Evolutionary conservation across 805 yeast genomes (phyloP), one percentile per base, ranked within the genome.

Genomic region (Babjeviella inositovora): DNA sequence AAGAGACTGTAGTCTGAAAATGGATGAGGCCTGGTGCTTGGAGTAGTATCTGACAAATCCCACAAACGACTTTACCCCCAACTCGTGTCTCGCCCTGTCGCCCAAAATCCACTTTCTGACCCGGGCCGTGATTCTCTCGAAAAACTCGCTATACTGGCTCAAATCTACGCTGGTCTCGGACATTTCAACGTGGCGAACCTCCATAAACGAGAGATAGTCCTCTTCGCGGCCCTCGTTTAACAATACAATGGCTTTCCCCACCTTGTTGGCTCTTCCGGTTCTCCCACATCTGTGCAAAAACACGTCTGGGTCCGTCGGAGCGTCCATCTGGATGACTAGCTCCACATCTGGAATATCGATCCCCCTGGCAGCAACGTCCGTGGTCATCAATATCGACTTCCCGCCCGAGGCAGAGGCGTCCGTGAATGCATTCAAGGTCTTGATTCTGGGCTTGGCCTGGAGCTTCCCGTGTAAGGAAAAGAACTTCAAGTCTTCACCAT

Each of bases 351-450:
- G 93, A 14, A 90, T 74, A 52, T 90, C 98, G 12, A 90, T 66
- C 20, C 98, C 98, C 41, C 98, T 62, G 0, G 97, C 95, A 1
- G 98, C 96, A n/a, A 90, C 95, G 56, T 90, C 98, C 0, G 98
- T 90, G 2, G 98, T 84, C 47, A 90, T 53, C 13, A 90, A 47
- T 1, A 87, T 66, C 7, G 72, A 56, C 32, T 69, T 72, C 3
- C 48, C 46, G 6, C 41, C 38, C 18, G 16, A 18, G 11, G 35
- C 39, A 9, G 43, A 22, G 8, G 62, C 56, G 1, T 59, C 58
- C 0, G 70, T 42, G 40, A 87, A 90, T 16, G 45, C 50, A 7
- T 57, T 56, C 20, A 87, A 50, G 0, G 94, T 79, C 40, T 68
- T 77, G 24, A 75, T 47, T 33, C 99, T 62, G 9, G 93, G 67